Base-by-base conservation (phyloP, 2,329 filamentous ascomycete species). In the Colletotrichum sidae region DNA sequence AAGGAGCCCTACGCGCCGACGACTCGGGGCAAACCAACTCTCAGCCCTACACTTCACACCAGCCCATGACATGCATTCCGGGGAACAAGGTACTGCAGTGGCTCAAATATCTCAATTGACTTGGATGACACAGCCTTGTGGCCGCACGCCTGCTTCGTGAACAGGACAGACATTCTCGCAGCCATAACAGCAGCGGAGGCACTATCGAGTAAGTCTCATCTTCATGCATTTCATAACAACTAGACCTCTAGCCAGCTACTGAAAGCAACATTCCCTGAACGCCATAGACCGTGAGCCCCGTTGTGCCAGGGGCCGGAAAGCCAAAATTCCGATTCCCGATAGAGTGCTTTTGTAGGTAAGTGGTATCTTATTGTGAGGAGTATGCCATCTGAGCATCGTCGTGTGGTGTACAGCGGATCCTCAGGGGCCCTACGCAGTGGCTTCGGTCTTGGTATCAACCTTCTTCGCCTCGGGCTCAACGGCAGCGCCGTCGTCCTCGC, bases 391-490 rank as follows among this genome's bases (percentile, higher is more conserved):
- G 10, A 13, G 42, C 25, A 17, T n/a, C n/a, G 44, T 17, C 44
- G 44, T 15, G 44, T 17, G n/a, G 44, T 25, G 41, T 46, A n/a
- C 35, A 37, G 39, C 37, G n/a, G 25, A 42, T 35, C 38, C 57
- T 45, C 61, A 55, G n/a, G 15, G 38, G 25, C 41, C 58, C 41
- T 63, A 66, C 53, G 64, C 64, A 50, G 50, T 55, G 51, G 60
- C 64, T 25, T 76, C 75, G 50, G 79, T 73, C 79, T 87, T 86
- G 73, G 74, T 78, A 68, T 90, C 86, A 45, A 88, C 82, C 80
- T 90, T 90, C 83, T 90, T 90, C 17, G 86, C 82, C 3, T 85
- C 79, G 37, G 82, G 85, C 62, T 81, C 80, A n/a, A 74, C 78
- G 4, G 71, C 75, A 51, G 71, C 74, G 49, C 73, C 79, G 37